Base-by-base conservation (phyloP, 257 asterid species). In the Catharanthus roseus region DNA sequence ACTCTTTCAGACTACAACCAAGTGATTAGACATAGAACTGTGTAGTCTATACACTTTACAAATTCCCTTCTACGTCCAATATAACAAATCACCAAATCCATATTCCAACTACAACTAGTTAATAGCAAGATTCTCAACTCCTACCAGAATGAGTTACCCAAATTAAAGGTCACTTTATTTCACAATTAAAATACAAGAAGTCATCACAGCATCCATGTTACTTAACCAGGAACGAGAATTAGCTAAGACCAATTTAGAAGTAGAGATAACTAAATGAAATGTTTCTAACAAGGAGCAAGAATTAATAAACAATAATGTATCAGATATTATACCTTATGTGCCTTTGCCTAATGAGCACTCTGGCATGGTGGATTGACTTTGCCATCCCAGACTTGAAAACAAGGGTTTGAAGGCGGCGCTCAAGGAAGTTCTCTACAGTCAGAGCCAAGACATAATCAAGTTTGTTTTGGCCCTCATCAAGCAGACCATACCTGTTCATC, bases 281-380 rank as follows among this genome's bases (percentile, higher is more conserved):
- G 2, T 16, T 21, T 28, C 4, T 8, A 31, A 16, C 10, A 15
- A 31, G 24, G 10, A 34, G 42, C 24, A 60, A 12, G 23, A 60
- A 60, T 23, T 31, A 3, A 61, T 19, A 31, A 1, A 33, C 44
- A 61, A 33, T 10, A 18, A 33, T 19, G 16, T 10, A 29, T 1
- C 18, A 16, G 33, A 60, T 1, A 18, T 3, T 10, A 28, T 61
- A 83, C 87, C 87, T 83, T 69, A 83, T 81, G 53, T 83, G 85
- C 75, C 85, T 83, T 65, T 83, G 87, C 77, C 85, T 81, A 67
- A 83, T 83, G 68, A 83, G 87, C 29, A 83, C 85, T 13, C 85
- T 76, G 3, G 87, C 87, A 76, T 83, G 87, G 80, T 83, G 87
- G 67, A 83, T 83, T 24, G 87, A 83, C 73, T 83, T 80, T 1